phyloP scores from a whole-genome alignment of 768 basidiomycete genomes.

The Psilocybe subaeruginosa region DNA sequence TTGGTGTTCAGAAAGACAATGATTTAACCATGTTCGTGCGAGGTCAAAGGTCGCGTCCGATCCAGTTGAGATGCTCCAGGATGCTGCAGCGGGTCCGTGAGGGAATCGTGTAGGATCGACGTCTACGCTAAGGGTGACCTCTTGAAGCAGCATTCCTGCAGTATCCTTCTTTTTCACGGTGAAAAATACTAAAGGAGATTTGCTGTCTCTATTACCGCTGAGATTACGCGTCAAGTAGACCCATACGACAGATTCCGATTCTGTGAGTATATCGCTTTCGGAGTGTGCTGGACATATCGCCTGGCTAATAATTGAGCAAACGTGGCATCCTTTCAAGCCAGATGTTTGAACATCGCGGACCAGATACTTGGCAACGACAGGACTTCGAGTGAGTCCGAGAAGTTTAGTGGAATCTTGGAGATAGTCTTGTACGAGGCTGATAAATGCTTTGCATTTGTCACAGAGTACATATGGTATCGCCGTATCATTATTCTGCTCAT shows the following conservation, averaged over 20 bases:
- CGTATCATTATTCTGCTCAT: background rate
- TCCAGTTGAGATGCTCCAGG: constrained; percentile 11
- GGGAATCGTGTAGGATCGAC: background rate
- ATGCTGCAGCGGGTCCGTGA: background rate
- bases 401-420: background rate
- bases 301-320: constrained; percentile 15
- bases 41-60: constrained; percentile 13
- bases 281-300: constrained; percentile 10
- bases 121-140: constrained; percentile 1
- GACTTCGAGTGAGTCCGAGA: background rate
- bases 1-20: constrained; percentile 5
- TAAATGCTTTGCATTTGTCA: constrained; percentile 1
- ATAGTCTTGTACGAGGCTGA: background rate
- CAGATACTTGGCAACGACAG: background rate
- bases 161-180: constrained; percentile 2
- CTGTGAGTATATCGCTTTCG: constrained; percentile 2
- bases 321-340: constrained; percentile 9
- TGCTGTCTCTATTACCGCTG: background rate
- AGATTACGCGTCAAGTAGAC: background rate
- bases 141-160: background rate
- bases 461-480: constrained; percentile 3
- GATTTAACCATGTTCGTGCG: constrained; percentile 1
- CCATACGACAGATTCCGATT: background rate
- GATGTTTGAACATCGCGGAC: constrained; percentile 6
- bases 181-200: background rate